Evolutionary conservation across 2,329 filamentous ascomycete species (phyloP), one percentile per base, ranked within the genome.

Genomic region (Dothideomycetidae sp.): DNA sequence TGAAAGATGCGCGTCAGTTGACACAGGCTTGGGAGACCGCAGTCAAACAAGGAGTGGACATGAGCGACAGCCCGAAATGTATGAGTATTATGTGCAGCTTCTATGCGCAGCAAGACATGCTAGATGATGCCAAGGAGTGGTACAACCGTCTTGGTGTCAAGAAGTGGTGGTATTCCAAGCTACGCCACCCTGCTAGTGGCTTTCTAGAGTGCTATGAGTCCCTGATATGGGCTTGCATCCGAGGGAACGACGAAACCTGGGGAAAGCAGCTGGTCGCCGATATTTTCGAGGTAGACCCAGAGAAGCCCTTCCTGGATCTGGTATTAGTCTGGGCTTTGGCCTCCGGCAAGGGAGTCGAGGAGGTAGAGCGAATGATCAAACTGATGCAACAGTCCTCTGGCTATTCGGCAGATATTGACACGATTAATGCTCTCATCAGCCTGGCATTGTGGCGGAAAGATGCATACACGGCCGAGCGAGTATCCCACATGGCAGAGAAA

Each of bases 291-390:
- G 39, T 39, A 11, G 49, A 49, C 18, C 52, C 54, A 3, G 36
- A 46, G 5, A 56, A 59, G 36, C 13, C 17, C 3, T 33, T 69
- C 14, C 84, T 81, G 75, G 78, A 90, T 50, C 67, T 77, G 10
- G 63, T 83, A 10, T 70, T 90, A 30, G 72, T 82, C 36, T 86
- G 80, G 75, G 78, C 82, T 18, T 75, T 81, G 10, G 68, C 78
- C 5, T 71, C 75, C 38, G 80, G 77, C 13, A 81, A 78, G 51
- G 73, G 75, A 1, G 71, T 80, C 1, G 73, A 83, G 54, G 75
- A 83, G 52, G 67, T 86, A 42, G 69, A 73, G 39, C 71, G 75
- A 46, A 84, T 86, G 73, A 71, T 90, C 42, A 63, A 71, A 30
- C 66, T 76, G 13, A 78, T 84, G 67, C 56, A 64, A 36, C 40